Percentiles rank a stretch among this genome's conserved stretches.
These are phyloP conservation scores for Monosporozyma siamensis DNA, from an alignment of 805 yeast genomes.

Conservation along the genomic window DNA sequence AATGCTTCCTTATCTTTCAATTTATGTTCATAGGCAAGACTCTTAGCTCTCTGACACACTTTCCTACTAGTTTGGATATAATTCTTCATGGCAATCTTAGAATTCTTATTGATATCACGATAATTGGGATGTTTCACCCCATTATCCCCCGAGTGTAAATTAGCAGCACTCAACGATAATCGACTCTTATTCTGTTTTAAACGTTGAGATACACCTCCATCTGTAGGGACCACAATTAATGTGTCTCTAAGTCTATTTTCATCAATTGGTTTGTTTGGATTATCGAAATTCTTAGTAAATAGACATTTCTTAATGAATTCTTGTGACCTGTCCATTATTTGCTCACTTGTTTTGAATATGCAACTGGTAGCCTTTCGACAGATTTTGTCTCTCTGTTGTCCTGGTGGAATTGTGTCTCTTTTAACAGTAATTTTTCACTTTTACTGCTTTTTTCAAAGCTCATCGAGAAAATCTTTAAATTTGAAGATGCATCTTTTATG, in stretches of 20 bases:
- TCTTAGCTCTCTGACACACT: conserved; percentile 18
- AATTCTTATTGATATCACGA: conserved; percentile 21
- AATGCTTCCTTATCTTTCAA: conserved; percentile 13
- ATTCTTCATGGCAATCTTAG: conserved; percentile 26
- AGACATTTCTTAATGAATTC: conserved; percentile 24
- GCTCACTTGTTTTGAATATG: too few species aligned
- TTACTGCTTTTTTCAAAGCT: too few species aligned
- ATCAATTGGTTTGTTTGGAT: conserved; percentile 25
- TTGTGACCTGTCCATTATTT: conserved; percentile 25
- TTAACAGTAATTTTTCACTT: too few species aligned
- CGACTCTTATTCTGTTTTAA: conserved; percentile 16
- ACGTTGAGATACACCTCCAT: conserved; percentile 21
- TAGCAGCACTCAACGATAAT: conserved; percentile 10
- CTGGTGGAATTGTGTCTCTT: too few species aligned
- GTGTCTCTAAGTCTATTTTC: conserved; percentile 28
- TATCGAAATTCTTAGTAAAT: conserved; percentile 21
- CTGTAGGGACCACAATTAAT: conserved; percentile 29
- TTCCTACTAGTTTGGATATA: conserved; percentile 19
- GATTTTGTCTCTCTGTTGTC: too few species aligned
- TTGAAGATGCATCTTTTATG: neutral
- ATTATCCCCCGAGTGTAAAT: neutral
- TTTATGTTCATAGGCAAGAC: conserved; percentile 18
- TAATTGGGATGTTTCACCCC: conserved; percentile 17
- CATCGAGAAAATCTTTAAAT: neutral
- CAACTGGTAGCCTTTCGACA: too few species aligned